A percentile compares a stretch with the other conserved stretches of the same genome.
These are phyloP conservation scores for Delonix regia DNA, from an alignment of 306 rosid species.

Conservation along the genomic window DNA sequence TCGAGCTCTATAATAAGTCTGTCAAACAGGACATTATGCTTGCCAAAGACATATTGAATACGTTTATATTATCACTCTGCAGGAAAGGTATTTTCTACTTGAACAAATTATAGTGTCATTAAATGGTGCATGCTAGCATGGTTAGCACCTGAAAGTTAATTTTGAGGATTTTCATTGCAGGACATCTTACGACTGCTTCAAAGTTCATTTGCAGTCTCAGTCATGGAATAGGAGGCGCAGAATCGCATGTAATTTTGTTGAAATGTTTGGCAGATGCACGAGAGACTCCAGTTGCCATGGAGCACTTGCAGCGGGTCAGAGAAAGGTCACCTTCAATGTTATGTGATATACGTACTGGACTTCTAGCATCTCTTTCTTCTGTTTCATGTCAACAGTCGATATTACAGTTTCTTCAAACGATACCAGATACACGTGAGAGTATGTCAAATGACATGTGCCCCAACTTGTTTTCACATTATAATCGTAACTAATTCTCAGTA, in stretches of 20 bases:
- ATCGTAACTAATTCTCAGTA: neutral
- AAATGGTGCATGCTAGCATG: neutral
- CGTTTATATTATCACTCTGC: slow-evolving; percentile 60
- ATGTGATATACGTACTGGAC: slow-evolving; percentile 56
- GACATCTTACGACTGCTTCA: slow-evolving; percentile 66
- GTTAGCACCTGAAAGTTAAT: neutral
- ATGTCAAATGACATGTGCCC: slow-evolving; percentile 31
- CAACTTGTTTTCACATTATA: neutral
- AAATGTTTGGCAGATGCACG: slow-evolving; percentile 66
- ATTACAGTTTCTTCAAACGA: slow-evolving; percentile 58
- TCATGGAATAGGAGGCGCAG: slow-evolving; percentile 43
- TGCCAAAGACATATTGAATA: slow-evolving; percentile 55
- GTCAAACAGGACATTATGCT: slow-evolving; percentile 60
- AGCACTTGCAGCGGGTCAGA: slow-evolving; percentile 64
- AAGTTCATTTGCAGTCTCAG: slow-evolving; percentile 60
- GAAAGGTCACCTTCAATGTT: slow-evolving; percentile 56
- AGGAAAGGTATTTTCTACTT: slow-evolving; percentile 58
- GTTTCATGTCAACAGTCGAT: slow-evolving; percentile 56
- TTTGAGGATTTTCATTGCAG: slow-evolving; percentile 45
- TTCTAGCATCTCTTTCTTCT: slow-evolving; percentile 67
- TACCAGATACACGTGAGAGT: slow-evolving; percentile 44
- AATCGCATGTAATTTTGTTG: slow-evolving; percentile 65
- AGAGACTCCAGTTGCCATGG: slow-evolving; percentile 58
- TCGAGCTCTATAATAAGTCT: slow-evolving; percentile 62
- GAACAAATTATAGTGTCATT: slow-evolving; percentile 10